Conservation (phyloP, 768 basidiomycete genomes). For the Butyriboletus loyo region DNA sequence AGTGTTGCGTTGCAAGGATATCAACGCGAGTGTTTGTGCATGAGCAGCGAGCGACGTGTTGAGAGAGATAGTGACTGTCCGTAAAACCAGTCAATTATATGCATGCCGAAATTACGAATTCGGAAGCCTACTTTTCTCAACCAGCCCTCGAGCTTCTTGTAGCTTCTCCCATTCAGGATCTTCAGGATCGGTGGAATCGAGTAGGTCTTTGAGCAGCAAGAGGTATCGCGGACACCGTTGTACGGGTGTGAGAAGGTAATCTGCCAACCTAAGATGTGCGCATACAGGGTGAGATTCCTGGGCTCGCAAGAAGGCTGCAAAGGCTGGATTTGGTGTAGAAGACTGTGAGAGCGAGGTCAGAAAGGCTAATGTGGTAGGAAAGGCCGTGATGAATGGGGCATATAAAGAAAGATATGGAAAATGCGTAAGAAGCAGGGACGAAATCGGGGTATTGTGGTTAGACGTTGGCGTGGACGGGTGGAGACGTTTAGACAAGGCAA, state of each 20-base stretch:
- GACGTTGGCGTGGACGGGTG: constrained; percentile 20
- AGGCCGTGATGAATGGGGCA: constrained; percentile 79
- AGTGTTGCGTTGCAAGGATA: constrained; percentile 78
- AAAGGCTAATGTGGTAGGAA: constrained; percentile 60
- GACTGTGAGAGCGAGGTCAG: constrained; percentile 53
- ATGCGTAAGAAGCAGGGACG: constrained; percentile 68
- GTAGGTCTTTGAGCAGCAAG: constrained; percentile 77
- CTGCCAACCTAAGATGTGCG: constrained; percentile 70
- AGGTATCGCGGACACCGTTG: constrained; percentile 88
- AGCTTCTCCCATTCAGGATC: constrained; percentile 69
- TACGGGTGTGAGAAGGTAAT: constrained; percentile 85
- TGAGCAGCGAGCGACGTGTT: constrained; percentile 79
- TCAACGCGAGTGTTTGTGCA: constrained; percentile 67
- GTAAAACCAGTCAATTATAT: constrained; percentile 9
- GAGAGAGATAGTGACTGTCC: constrained; percentile 68
- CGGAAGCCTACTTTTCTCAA: constrained; percentile 65
- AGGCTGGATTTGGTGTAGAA: constrained; percentile 40
- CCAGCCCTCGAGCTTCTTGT: constrained; percentile 56
- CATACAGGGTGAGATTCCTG: constrained; percentile 72
- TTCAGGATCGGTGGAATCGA: constrained; percentile 58
- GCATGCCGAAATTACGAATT: background rate
- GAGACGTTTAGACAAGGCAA: constrained; percentile 49
- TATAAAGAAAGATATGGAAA: constrained; percentile 89
- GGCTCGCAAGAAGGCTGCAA: constrained; percentile 58
- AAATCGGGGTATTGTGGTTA: constrained; percentile 41